phyloP scores from a whole-genome alignment of 306 rosid genomes.

The Dalbergia oliveri region DNA sequence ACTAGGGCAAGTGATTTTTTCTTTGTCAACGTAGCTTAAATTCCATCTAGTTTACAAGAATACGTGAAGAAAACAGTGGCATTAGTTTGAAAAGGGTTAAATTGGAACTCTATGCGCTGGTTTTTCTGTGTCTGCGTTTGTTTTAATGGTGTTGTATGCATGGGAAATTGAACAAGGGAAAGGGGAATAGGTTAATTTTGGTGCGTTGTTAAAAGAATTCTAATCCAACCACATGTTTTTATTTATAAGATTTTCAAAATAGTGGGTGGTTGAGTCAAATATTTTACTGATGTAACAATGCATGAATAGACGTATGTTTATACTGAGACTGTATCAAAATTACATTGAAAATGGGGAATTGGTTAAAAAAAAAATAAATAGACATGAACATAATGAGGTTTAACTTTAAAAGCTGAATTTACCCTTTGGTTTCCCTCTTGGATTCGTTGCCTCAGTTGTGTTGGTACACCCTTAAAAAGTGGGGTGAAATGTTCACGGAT shows the following conservation, averaged over 20 bases:
- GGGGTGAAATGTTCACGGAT: neutral
- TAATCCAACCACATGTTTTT: no score
- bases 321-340: no score
- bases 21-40: neutral
- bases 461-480: no score
- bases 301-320: no score
- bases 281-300: no score
- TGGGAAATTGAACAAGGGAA: neutral
- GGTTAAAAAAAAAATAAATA: neutral
- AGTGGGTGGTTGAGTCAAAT: no score
- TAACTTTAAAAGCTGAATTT: neutral
- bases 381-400: neutral
- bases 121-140: neutral
- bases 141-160: neutral
- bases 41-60: neutral
- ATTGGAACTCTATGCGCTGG: neutral
- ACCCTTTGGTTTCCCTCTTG: neutral
- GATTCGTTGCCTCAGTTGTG: no score
- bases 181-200: neutral
- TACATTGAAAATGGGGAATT: no score
- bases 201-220: no score
- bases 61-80: neutral
- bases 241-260: no score
- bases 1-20: neutral
- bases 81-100: conserved; percentile 1